A percentile compares a stretch with the other conserved stretches of the same genome.
Evolutionary conservation across 1,139 yeast species (phyloP).

Genomic region (Geotrichum bryndzae): DNA sequence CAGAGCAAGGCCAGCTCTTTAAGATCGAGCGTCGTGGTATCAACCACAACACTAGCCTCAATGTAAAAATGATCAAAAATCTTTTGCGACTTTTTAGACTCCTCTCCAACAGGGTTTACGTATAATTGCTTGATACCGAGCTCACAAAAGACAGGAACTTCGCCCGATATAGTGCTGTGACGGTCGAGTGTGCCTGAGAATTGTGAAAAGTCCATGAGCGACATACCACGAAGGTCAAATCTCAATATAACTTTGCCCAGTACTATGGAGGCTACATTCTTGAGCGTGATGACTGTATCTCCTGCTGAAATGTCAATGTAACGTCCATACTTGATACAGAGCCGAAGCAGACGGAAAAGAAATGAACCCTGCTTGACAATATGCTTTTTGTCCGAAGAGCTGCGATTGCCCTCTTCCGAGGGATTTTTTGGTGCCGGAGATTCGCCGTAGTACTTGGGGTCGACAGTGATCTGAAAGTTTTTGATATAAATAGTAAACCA

Average conservation of each 20-base stretch:
- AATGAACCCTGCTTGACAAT: conserved; percentile 25
- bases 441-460: conserved; percentile 21
- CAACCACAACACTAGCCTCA: conserved; percentile 34
- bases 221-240: conserved; percentile 28
- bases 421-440: not conserved
- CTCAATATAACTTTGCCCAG: conserved; percentile 28
- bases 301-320: conserved; percentile 29
- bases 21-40: conserved; percentile 29
- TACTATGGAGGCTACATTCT: conserved; percentile 27
- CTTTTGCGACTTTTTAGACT: conserved; percentile 18
- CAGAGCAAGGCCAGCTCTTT: conserved; percentile 33
- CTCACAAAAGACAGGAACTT: conserved; percentile 29
- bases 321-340: conserved; percentile 27
- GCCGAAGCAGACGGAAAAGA: conserved; percentile 26
- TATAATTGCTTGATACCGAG: conserved; percentile 30
- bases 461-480: conserved; percentile 31
- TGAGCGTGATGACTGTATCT: conserved; percentile 26
- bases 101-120: conserved; percentile 21
- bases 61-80: conserved; percentile 31
- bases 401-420: conserved; percentile 13
- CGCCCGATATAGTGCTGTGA: conserved; percentile 28
- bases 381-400: conserved; percentile 17
- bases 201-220: conserved; percentile 18
- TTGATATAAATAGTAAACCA: conserved; percentile 32
- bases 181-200: conserved; percentile 36